Conservation (phyloP, 2,329 filamentous ascomycete genomes). For the Coniella vitis region DNA sequence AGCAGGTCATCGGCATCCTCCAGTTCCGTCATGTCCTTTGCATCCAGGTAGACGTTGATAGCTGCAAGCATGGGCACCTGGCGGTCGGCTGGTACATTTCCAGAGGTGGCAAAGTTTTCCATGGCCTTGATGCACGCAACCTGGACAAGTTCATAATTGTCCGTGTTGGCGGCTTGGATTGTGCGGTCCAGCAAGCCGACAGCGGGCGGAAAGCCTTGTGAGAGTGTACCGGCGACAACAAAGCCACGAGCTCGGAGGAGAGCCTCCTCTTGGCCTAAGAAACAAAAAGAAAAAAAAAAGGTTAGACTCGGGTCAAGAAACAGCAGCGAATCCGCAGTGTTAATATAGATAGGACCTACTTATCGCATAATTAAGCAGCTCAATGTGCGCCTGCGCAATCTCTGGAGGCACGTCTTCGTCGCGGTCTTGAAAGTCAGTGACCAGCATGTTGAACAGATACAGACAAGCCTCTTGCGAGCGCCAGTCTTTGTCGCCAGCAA, state of each 20-base stretch:
- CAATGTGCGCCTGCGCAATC: conserved; percentile 66
- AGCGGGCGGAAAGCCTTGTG: conserved; percentile 60
- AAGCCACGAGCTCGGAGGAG: conserved; percentile 83
- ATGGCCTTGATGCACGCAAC: conserved; percentile 85
- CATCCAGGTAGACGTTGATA: conserved; percentile 66
- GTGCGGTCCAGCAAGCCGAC: conserved; percentile 63
- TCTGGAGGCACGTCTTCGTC: conserved; percentile 63
- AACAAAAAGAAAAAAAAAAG: background rate
- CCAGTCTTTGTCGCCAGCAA: conserved; percentile 52
- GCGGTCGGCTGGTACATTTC: conserved; percentile 42
- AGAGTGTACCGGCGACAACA: conserved; percentile 74
- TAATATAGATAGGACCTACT: no score
- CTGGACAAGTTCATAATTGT: conserved; percentile 81
- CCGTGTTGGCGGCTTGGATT: conserved; percentile 66
- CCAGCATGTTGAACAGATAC: conserved; percentile 76
- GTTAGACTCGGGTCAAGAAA: no score
- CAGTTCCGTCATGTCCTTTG: conserved; percentile 75
- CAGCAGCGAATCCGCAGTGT: no score
- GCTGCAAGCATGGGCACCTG: conserved; percentile 58
- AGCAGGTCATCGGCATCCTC: conserved; percentile 88
- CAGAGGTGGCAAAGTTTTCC: conserved; percentile 56
- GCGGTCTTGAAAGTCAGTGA: conserved; percentile 76
- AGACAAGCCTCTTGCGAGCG: conserved; percentile 71
- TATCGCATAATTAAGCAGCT: conserved; percentile 73
- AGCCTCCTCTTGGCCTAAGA: conserved; percentile 48